Conservation (phyloP, 192 early-diverging fungal species). For the Backusella circina region DNA sequence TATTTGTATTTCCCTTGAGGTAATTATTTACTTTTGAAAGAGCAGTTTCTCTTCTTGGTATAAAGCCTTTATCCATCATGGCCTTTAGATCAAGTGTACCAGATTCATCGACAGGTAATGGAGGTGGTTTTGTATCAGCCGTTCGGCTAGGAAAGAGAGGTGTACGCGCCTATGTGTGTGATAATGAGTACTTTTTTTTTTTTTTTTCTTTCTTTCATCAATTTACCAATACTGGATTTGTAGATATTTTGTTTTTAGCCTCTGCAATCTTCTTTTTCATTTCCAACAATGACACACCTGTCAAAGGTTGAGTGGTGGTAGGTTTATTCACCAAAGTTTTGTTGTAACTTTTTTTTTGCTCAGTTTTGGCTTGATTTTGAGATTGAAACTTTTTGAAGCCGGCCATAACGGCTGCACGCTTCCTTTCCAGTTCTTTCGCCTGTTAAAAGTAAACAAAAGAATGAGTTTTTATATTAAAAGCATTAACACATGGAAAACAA, state of each 20-base stretch:
- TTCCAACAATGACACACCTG: constrained; percentile 28
- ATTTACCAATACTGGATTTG: background rate
- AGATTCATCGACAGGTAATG: constrained; percentile 42
- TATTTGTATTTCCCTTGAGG: constrained; percentile 27
- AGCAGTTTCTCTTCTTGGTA: constrained; percentile 51
- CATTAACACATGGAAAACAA: too few species aligned
- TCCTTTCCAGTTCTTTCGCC: background rate
- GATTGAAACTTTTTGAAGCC: background rate
- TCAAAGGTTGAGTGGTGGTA: background rate
- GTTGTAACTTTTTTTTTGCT: background rate
- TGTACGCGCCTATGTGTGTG: constrained; percentile 26
- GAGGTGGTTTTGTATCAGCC: constrained; percentile 29
- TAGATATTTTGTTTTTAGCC: constrained; percentile 30
- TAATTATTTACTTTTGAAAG: constrained; percentile 34
- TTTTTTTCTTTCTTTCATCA: background rate
- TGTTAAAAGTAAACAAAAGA: background rate
- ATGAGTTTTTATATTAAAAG: too few species aligned
- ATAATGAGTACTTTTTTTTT: background rate
- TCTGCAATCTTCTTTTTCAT: constrained; percentile 48
- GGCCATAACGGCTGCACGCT: background rate
- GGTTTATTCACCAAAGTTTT: background rate
- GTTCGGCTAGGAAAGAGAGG: constrained; percentile 26
- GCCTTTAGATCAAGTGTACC: constrained; percentile 47
- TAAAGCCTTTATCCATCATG: constrained; percentile 38
- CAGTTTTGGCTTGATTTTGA: background rate